These are phyloP conservation scores for Coniferiporia weirii DNA, from an alignment of 1,284 basidiomycete genomes.

Conservation along the genomic window DNA sequence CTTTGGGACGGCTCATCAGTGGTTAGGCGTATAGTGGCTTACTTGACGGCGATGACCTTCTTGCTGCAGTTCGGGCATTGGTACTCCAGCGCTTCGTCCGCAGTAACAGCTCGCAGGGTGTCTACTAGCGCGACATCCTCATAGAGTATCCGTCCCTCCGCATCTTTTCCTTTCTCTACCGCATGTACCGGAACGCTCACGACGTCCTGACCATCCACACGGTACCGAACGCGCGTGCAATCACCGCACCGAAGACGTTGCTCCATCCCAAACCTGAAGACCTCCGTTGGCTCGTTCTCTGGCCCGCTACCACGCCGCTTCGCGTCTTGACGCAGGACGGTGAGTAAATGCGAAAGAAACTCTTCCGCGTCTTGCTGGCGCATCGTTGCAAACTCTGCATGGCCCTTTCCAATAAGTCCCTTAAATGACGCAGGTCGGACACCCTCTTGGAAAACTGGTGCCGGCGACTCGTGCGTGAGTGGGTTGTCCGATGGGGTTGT, in stretches of 20 bases:
- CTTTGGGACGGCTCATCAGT: not conserved
- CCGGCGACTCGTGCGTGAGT: slow-evolving; percentile 36
- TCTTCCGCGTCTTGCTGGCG: slow-evolving; percentile 96
- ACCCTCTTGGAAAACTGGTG: slow-evolving; percentile 80
- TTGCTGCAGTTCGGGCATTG: slow-evolving; percentile 55
- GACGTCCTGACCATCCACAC: slow-evolving; percentile 73
- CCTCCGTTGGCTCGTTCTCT: slow-evolving; percentile 57
- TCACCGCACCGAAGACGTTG: slow-evolving; percentile 80
- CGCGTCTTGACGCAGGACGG: slow-evolving; percentile 60
- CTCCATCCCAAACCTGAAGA: slow-evolving; percentile 82
- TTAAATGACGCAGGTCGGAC: slow-evolving; percentile 86
- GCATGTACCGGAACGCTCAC: slow-evolving; percentile 80
- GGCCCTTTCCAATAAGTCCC: slow-evolving; percentile 84
- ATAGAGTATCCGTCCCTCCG: slow-evolving; percentile 61
- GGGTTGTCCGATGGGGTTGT: slow-evolving; percentile 27
- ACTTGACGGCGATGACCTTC: slow-evolving; percentile 66
- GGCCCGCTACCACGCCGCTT: slow-evolving; percentile 42
- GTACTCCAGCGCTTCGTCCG: slow-evolving; percentile 70
- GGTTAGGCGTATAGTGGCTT: slow-evolving; percentile 23
- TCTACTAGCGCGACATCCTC: slow-evolving; percentile 63
- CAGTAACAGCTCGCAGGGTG: slow-evolving; percentile 67
- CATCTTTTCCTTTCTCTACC: slow-evolving; percentile 45
- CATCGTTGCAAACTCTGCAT: slow-evolving; percentile 96
- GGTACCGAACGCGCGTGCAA: slow-evolving; percentile 88
- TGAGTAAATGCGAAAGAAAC: slow-evolving; percentile 82